Base-by-base conservation (phyloP, 371 early-diverging fungal species). In the Mortierella sp. region DNA sequence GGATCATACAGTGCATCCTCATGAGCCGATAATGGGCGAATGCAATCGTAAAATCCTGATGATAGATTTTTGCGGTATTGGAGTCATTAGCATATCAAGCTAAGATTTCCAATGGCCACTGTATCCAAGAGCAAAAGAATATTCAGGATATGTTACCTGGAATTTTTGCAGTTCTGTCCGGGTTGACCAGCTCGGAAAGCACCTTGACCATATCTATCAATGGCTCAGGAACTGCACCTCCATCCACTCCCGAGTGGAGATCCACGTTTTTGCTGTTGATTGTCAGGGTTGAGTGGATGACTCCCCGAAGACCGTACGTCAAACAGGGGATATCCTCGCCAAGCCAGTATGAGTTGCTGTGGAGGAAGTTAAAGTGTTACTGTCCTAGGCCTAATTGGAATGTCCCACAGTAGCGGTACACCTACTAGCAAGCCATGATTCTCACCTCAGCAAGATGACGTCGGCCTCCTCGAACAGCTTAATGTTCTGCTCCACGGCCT, bases 241-340 rank as follows among this genome's bases (percentile, higher is more conserved):
- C 94, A 78, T 92, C 90, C 7, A 94, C 92, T 27, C 94, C 94
- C 19, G 94, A 91, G 78, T 94, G 94, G 14, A 92, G 79, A 56
- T 94, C 94, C 12, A 85, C 80, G 19, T 85, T 70, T 17, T 84
- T 71, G 60, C 89, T 86, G 57, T 79, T 81, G 17, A 85, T 85
- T 31, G 86, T 81, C 27, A 94, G 66, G 8, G 83, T 84, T 6
- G 93, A 90, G 52, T 90, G 89, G 43, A 94, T 90, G 0, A 92
- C 89, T 21, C 94, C 94, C 48, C 99, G 94, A 49, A 98, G 91
- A 42, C 99, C 99, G 81, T 97, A 97, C 11, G 98, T 98, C 73
- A 98, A 79, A 81, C 98, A 97, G 15, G 99, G 99, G 81, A 94
- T 97, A 56, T 85, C 91, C 34, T 92, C 96, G 52, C 96, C 96